Evolutionary conservation across 768 basidiomycete genomes (phyloP).

Genomic region (Gautieria morchelliformis): DNA sequence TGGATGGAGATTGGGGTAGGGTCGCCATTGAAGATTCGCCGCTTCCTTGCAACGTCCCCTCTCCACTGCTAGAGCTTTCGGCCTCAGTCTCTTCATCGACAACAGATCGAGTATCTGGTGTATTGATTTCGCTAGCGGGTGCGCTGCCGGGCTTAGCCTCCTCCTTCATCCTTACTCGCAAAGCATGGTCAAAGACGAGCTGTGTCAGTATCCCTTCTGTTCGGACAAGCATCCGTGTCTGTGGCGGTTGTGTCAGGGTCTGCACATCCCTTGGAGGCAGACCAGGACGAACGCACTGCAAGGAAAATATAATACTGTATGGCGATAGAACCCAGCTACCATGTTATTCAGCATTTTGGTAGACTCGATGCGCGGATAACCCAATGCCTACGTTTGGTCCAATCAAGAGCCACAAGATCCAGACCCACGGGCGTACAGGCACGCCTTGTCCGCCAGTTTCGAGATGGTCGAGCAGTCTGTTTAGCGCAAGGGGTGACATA

Average conservation of each 20-base stretch:
- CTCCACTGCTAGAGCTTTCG: slow-evolving; percentile 10
- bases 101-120: slow-evolving; percentile 18
- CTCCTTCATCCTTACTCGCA: slow-evolving; percentile 55
- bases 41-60: slow-evolving; percentile 5
- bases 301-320: slow-evolving; percentile 35
- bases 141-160: slow-evolving; percentile 21
- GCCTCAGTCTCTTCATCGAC: slow-evolving; percentile 8
- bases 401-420: slow-evolving; percentile 28
- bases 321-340: slow-evolving; percentile 19
- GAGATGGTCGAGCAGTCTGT: slow-evolving; percentile 30
- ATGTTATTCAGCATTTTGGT: background rate
- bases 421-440: slow-evolving; percentile 38
- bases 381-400: slow-evolving; percentile 23
- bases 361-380: background rate
- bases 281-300: slow-evolving; percentile 12
- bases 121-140: slow-evolving; percentile 12
- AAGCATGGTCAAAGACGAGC: slow-evolving; percentile 44
- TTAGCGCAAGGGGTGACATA: slow-evolving; percentile 25
- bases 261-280: slow-evolving; percentile 19
- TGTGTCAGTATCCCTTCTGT: slow-evolving; percentile 44
- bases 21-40: background rate
- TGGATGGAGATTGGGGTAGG: background rate
- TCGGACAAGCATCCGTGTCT: slow-evolving; percentile 38
- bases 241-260: slow-evolving; percentile 25
- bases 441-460: slow-evolving; percentile 28